Percentiles rank a stretch among this genome's conserved stretches.
Evolutionary conservation across 306 rosid genomes (phyloP).

Genomic region (Lathyrus tuberosus): DNA sequence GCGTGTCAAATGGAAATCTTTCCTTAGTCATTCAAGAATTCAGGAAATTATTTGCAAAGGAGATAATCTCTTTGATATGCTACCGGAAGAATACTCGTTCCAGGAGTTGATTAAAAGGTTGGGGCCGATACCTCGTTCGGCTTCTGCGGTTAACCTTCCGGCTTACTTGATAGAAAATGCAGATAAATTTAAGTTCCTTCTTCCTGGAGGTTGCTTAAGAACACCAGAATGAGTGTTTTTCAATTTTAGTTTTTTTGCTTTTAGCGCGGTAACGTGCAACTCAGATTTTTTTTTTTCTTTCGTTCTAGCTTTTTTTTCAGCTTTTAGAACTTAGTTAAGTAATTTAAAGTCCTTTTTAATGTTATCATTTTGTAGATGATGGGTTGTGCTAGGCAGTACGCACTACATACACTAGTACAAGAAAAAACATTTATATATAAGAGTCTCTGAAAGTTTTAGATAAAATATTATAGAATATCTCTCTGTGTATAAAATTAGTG

Average conservation of each 20-base stretch:
- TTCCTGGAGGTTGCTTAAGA: constrained; percentile 94
- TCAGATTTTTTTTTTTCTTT: background rate
- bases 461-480: no score
- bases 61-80: constrained; percentile 78
- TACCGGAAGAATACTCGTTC: constrained; percentile 88
- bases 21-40: constrained; percentile 69
- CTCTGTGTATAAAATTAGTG: no score
- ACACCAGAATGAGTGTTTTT: constrained; percentile 37
- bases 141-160: constrained; percentile 91
- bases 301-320: background rate
- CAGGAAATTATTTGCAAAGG: constrained; percentile 77
- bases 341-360: background rate
- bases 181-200: constrained; percentile 71
- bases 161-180: constrained; percentile 80
- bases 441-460: no score
- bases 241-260: constrained; percentile 14
- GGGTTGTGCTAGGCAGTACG: no score
- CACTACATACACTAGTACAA: no score
- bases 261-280: background rate
- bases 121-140: constrained; percentile 80
- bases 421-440: no score
- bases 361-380: constrained; percentile 14
- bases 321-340: constrained; percentile 18
- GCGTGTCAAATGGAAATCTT: constrained; percentile 63
- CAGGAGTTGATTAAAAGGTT: constrained; percentile 75